phyloP scores from a whole-genome alignment of 352 stramenopile genomes.

The Globisporangium lucens region DNA sequence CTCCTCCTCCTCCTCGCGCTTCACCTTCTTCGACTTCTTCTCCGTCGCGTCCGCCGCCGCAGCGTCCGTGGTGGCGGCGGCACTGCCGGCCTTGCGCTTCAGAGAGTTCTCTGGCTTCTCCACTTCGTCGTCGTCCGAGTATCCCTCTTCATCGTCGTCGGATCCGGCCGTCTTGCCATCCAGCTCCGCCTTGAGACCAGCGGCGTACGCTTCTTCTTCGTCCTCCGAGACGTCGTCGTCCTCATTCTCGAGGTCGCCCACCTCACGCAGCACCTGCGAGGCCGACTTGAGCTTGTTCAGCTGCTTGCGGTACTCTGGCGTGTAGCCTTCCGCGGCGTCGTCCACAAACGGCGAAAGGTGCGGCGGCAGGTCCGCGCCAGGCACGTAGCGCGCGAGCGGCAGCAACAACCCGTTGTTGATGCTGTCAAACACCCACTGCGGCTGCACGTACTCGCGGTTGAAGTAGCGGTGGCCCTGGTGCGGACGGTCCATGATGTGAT shows the following conservation, averaged over 20 bases:
- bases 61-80: not conserved
- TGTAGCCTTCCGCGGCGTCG: slow-evolving; percentile 95
- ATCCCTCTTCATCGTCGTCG: slow-evolving; percentile 24
- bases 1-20: slow-evolving; percentile 73
- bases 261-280: slow-evolving; percentile 66
- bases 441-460: slow-evolving; percentile 97
- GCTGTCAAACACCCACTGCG: slow-evolving; percentile 99
- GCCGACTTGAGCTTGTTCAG: slow-evolving; percentile 83
- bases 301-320: slow-evolving; percentile 95
- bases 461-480: slow-evolving; percentile 89
- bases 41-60: slow-evolving; percentile 10
- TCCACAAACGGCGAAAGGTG: slow-evolving; percentile 96
- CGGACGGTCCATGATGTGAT: slow-evolving; percentile 96
- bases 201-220: slow-evolving; percentile 68
- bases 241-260: slow-evolving; percentile 33
- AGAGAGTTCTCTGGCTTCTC: slow-evolving; percentile 26
- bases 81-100: slow-evolving; percentile 45
- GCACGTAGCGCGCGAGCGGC: slow-evolving; percentile 90
- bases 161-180: slow-evolving; percentile 40
- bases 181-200: slow-evolving; percentile 78
- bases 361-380: slow-evolving; percentile 90
- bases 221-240: slow-evolving; percentile 61
- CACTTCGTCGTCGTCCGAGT: slow-evolving; percentile 27
- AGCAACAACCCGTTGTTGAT: slow-evolving; percentile 96
- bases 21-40: slow-evolving; percentile 76